Base-by-base conservation (phyloP, 805 yeast species). In the Wickerhamiella lipophila region DNA sequence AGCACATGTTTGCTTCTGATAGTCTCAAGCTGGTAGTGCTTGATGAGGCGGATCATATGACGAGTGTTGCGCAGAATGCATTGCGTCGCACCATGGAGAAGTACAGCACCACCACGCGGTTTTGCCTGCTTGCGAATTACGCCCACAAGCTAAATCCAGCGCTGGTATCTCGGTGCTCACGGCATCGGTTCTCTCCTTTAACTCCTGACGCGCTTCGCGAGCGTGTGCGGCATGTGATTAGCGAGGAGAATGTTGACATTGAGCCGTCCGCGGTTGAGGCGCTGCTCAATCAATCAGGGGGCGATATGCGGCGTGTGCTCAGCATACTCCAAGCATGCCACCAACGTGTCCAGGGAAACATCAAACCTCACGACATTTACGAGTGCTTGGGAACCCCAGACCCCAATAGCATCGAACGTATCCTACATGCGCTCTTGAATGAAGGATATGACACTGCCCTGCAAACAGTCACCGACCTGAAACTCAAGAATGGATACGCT, bases 11-110 rank as follows among this genome's bases (percentile, higher is more conserved):
- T 66, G 49, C 62, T 49, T 72, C 79, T 52, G 72, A 75, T 49
- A 94, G 92, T 12, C 87, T 87, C 72, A 89, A 89, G 61, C 69
- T 89, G 57, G 81, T 89, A 51, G 84, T 89, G n/a, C 68, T 89
- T 52, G 97, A 89, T 67, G 97, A 89, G 68, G 96, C 96, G 0
- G 96, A 92, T 64, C 85, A 95, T 11, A 92, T 92, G 96, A 92
- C 98, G 8, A 76, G 85, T 39, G 96, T 86, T 58, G 98, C 98
- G 0, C 98, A 92, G 62, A 77, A 87, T 49, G 98, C 98, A 1
- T 71, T 92, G 54, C 77, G 98, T 68, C 76, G 98, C 65, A 89
- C 81, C 58, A 89, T 89, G 62, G 97, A 89, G 62, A 86, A 83
- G 61, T 89, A 87, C 62, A 86, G 96, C 19, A 83, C 85, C 59